Percentiles rank a stretch among this genome's conserved stretches.
These are phyloP conservation scores for Lasiodiplodia gonubiensis DNA, from an alignment of 2,329 filamentous ascomycete species.

Conservation along the genomic window DNA sequence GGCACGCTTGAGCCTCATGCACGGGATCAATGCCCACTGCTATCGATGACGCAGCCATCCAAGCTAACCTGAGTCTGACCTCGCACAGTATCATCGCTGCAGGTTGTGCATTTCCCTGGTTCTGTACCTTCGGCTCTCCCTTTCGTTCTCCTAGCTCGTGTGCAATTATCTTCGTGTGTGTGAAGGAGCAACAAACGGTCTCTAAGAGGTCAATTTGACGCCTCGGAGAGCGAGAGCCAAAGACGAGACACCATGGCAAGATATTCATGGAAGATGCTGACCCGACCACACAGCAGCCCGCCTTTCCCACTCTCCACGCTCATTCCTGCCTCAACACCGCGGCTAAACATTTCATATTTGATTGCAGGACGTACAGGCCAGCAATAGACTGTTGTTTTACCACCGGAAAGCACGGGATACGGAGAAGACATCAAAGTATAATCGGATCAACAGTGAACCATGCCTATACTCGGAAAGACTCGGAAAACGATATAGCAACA, in stretches of 20 bases:
- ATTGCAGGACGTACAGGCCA: too few relatives aligned
- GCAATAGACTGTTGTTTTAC: too few relatives aligned
- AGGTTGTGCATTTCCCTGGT: not conserved
- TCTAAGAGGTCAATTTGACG: not conserved
- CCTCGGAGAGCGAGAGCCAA: not conserved
- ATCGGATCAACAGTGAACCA: too few relatives aligned
- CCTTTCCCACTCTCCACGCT: too few relatives aligned
- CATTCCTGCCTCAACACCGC: too few relatives aligned
- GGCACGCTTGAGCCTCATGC: not conserved
- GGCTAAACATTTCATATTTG: too few relatives aligned
- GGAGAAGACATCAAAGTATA: too few relatives aligned
- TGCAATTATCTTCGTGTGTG: not conserved
- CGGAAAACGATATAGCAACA: not conserved
- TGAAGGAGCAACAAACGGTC: not conserved
- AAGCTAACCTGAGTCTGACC: not conserved
- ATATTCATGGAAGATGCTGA: not conserved
- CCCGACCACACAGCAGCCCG: not conserved
- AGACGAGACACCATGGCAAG: too few relatives aligned
- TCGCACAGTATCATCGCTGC: not conserved
- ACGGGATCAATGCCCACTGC: not conserved
- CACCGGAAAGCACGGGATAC: too few relatives aligned
- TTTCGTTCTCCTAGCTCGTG: not conserved
- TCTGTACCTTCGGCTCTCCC: constrained; percentile 7
- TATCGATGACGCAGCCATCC: not conserved
- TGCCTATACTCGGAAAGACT: too few relatives aligned